Conservation (phyloP, 179 eudicot genomes). For the Camellia oleifera region DNA sequence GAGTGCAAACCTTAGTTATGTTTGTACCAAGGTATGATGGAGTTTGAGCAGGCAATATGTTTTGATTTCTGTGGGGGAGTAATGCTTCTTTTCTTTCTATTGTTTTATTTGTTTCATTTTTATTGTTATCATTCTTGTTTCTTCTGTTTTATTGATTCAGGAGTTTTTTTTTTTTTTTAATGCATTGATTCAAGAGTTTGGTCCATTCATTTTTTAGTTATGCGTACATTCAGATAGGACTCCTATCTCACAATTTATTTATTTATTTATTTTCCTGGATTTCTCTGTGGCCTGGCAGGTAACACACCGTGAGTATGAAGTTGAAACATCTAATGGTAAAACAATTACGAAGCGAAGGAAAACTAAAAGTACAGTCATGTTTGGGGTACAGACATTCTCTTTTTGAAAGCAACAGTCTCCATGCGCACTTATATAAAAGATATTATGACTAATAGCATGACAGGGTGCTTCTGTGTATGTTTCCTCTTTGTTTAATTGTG, state of each 20-base stretch:
- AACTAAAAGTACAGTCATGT: slow-evolving; percentile 91
- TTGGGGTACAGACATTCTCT: slow-evolving; percentile 51
- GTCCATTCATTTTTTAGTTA: neutral
- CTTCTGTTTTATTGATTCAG: neutral
- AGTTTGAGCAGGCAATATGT: slow-evolving; percentile 1
- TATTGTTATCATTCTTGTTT: neutral
- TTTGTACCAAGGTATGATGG: neutral
- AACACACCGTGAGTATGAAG: slow-evolving; percentile 89
- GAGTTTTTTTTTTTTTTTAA: neutral
- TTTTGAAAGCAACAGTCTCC: neutral
- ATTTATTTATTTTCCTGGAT: slow-evolving; percentile 6
- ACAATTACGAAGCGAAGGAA: slow-evolving; percentile 78
- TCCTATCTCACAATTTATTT: neutral
- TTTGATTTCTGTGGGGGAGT: slow-evolving; percentile 3
- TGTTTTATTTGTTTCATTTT: neutral
- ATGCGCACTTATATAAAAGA: neutral
- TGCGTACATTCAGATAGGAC: neutral
- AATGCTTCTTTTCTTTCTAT: neutral
- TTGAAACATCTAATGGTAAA: slow-evolving; percentile 78
- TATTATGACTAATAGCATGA: neutral
- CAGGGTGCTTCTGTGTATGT: neutral
- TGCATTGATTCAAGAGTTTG: neutral
- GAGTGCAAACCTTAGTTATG: neutral
- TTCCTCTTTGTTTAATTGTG: neutral
- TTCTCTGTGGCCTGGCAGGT: slow-evolving; percentile 51